A percentile compares a stretch with the other conserved stretches of the same genome.
Evolutionary conservation across 805 yeast species (phyloP).

Genomic region (Candida pseudoglaebosa): DNA sequence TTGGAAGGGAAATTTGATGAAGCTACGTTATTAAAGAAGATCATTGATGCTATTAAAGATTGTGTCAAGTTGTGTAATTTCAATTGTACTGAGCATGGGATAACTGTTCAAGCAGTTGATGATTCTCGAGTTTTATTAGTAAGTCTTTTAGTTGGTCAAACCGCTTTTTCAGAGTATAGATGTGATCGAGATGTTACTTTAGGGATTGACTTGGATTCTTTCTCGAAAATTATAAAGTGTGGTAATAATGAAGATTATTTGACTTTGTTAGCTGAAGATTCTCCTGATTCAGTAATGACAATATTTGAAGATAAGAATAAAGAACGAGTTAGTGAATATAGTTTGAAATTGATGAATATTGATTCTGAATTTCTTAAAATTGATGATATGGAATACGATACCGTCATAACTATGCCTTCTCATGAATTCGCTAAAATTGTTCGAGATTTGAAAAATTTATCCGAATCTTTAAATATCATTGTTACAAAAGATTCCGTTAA

Average conservation of each 20-base stretch:
- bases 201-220: constrained; percentile 86
- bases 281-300: constrained; percentile 73
- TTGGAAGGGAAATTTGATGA: constrained; percentile 96
- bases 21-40: constrained; percentile 86
- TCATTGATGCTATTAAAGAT: constrained; percentile 91
- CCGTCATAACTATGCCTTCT: constrained; percentile 83
- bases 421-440: constrained; percentile 84
- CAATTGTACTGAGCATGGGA: constrained; percentile 93
- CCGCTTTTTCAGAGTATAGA: constrained; percentile 87
- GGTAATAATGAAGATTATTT: constrained; percentile 87
- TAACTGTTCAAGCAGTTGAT: constrained; percentile 96
- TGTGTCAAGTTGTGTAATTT: constrained; percentile 93
- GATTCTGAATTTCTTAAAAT: constrained; percentile 91
- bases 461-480: constrained; percentile 80
- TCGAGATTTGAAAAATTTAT: constrained; percentile 79
- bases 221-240: constrained; percentile 83
- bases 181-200: constrained; percentile 91
- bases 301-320: constrained; percentile 88
- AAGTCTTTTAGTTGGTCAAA: constrained; percentile 79
- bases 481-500: constrained; percentile 91
- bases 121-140: constrained; percentile 93
- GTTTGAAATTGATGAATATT: constrained; percentile 90
- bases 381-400: constrained; percentile 90
- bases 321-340: constrained; percentile 89
- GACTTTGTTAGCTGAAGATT: constrained; percentile 85